Evolutionary conservation across 2,329 filamentous ascomycete species (phyloP).

Genomic region (Cryphonectria carpinicola): DNA sequence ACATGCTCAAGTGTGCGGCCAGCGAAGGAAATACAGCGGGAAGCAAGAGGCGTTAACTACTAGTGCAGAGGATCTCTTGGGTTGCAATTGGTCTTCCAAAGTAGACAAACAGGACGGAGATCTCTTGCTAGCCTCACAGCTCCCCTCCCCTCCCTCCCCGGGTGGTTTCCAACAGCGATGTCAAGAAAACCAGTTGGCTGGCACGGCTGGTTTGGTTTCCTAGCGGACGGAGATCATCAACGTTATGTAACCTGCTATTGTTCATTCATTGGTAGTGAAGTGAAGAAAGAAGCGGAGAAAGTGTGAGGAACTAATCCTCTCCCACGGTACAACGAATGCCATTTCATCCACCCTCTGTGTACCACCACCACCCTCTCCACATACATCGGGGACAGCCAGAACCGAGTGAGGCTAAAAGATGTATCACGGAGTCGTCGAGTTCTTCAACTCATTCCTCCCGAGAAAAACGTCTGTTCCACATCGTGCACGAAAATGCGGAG

Average conservation of each 20-base stretch:
- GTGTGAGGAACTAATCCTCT: not conserved
- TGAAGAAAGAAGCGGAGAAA: not conserved
- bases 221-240: not conserved
- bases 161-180: not conserved
- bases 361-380: not conserved
- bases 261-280: not conserved
- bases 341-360: not conserved
- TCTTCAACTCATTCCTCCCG: conserved; percentile 3
- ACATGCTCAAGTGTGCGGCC: not conserved
- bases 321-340: not conserved
- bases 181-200: conserved; percentile 17
- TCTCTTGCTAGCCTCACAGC: conserved; percentile 11
- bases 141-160: conserved; percentile 11
- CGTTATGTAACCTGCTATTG: not conserved
- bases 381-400: conserved; percentile 12
- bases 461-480: not conserved
- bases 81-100: conserved; percentile 19
- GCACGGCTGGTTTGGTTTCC: not conserved
- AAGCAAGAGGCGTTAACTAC: conserved; percentile 3
- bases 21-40: not conserved
- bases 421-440: conserved; percentile 8
- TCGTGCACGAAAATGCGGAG: not conserved
- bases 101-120: conserved; percentile 10
- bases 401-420: conserved; percentile 11
- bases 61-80: conserved; percentile 6